Conservation (phyloP, 176 grass and related monocot genomes). For the Thalia dealbata region DNA sequence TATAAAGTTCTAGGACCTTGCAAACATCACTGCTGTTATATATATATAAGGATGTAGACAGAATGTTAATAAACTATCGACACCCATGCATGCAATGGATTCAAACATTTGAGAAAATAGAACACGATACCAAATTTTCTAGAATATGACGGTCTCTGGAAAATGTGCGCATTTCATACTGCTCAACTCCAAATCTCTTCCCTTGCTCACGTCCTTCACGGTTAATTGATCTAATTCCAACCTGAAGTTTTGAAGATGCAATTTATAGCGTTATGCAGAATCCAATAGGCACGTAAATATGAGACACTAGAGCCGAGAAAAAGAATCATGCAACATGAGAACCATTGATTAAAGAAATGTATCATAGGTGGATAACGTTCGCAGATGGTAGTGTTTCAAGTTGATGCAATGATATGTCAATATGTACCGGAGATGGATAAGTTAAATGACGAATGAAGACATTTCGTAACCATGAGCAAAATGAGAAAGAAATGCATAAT, state of each 20-base stretch:
- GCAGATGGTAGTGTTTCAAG: neutral
- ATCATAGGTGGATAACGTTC: neutral
- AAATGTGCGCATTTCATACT: slow-evolving; percentile 95
- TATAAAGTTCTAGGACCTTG: neutral
- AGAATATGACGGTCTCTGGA: slow-evolving; percentile 61
- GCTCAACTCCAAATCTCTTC: slow-evolving; percentile 87
- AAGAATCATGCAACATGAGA: neutral
- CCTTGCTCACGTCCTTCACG: slow-evolving; percentile 95
- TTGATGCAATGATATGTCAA: neutral
- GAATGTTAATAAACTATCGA: neutral
- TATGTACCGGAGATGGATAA: neutral
- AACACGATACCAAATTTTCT: slow-evolving; percentile 59
- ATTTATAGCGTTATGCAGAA: neutral
- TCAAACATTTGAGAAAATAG: neutral
- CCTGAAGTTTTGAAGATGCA: slow-evolving; percentile 23
- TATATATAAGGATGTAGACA: neutral
- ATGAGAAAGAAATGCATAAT: too few relatives aligned
- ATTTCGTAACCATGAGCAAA: too few relatives aligned
- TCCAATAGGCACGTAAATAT: neutral
- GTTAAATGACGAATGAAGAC: neutral
- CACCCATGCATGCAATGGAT: neutral
- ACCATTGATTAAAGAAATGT: neutral
- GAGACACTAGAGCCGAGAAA: neutral
- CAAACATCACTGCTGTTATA: neutral
- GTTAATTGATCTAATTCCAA: slow-evolving; percentile 82